Evolutionary conservation across 495 filamentous ascomycete species (phyloP), one percentile per base, ranked within the genome.

Genomic region (Bacidia gigantensis): DNA sequence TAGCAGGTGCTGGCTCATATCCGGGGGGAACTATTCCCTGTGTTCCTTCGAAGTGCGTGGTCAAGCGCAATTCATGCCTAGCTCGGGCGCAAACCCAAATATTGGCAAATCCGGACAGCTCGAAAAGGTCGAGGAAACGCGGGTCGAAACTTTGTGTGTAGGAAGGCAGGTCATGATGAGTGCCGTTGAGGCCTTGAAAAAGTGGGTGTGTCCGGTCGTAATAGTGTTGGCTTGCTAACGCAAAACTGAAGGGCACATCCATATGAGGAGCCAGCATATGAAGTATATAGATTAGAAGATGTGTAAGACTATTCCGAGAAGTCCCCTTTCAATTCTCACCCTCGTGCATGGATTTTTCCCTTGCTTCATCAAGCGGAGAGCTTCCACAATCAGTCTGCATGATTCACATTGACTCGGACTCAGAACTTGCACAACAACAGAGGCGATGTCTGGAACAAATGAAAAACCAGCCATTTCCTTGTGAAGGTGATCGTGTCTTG

Each of bases 221-320:
- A 26, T 29, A 35, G 29, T 7, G 29, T 35, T 7, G 29, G 29
- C 29, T 35, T 35, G 29, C 29, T 35, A 35, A 35, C 14, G 14
- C 7, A 35, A 7, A 14, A 14, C 20, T 35, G 29, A 20, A 80
- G 80, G 58, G 75, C 79, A 21, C 85, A 89, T 75, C 86, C 85
- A 22, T 89, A 89, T 60, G 86, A 89, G 60, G 81, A 84, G 60
- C 75, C 78, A 12, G 74, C 79, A 1, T 89, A 89, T 71, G 76
- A 82, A 54, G 84, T 88, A 22, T 82, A 76, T 65, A 83, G 75
- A 64, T 61, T 87, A 59, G 83, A 89, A 65, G 74, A 83, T 68
- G 75, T 86, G 55, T 86, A 64, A 69, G 17, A 11, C 22, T 0
- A 12, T n/a, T n/a, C n/a, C n/a, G n/a, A n/a, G n/a, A n/a, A 44